phyloP scores from a whole-genome alignment of 331 rosid genomes.

The Quercus lobata region DNA sequence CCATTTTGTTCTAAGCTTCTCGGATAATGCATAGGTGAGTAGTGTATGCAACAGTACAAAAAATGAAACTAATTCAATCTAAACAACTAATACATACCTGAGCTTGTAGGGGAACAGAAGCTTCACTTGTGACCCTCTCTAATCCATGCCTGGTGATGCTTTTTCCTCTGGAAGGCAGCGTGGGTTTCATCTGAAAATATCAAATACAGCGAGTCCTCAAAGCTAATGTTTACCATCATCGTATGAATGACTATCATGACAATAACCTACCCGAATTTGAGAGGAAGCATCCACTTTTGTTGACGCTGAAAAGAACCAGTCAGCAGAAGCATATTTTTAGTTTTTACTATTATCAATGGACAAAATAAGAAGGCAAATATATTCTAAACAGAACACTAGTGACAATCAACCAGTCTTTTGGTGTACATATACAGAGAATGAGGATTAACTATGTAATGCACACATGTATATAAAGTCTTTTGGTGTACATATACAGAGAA shows the following conservation, averaged over 20 bases:
- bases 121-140: slow-evolving; percentile 14
- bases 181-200: slow-evolving; percentile 27
- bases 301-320: slow-evolving; percentile 31
- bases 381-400: background rate
- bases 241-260: background rate
- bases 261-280: slow-evolving; percentile 29
- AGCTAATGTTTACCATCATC: background rate
- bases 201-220: background rate
- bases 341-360: background rate
- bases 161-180: slow-evolving; percentile 14
- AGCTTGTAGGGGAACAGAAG: slow-evolving; percentile 2
- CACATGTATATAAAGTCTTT: background rate
- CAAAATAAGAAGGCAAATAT: background rate
- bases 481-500: background rate
- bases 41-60: background rate
- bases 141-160: background rate
- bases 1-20: background rate
- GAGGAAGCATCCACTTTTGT: slow-evolving; percentile 14
- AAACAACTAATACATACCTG: slow-evolving; percentile 14
- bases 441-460: background rate
- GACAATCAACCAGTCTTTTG: background rate
- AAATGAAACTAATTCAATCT: background rate
- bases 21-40: background rate
- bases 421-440: background rate
- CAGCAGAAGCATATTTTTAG: background rate